Percentiles rank a stretch among this genome's conserved stretches.
These are phyloP conservation scores for Laetiporus sulphureus DNA, from an alignment of 1,284 basidiomycete genomes.

Conservation along the genomic window DNA sequence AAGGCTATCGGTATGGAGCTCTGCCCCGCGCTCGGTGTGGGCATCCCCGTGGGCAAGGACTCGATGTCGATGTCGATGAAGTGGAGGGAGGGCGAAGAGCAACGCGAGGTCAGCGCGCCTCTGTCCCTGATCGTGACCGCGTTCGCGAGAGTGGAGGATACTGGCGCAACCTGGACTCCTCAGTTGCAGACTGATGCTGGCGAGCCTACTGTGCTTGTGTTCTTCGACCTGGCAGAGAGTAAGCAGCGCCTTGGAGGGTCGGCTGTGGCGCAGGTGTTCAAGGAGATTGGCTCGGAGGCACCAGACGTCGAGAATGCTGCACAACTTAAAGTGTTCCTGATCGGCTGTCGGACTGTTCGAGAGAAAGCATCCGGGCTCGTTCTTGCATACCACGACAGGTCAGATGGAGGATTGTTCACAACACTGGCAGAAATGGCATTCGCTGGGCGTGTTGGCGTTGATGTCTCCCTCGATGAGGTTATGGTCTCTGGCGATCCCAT, in stretches of 20 bases:
- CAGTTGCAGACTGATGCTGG: slow-evolving; percentile 65
- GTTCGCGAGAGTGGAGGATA: slow-evolving; percentile 83
- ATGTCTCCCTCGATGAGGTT: slow-evolving; percentile 62
- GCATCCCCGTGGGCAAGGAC: slow-evolving; percentile 99
- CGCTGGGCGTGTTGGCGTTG: slow-evolving; percentile 79
- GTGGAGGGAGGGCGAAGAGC: slow-evolving; percentile 64
- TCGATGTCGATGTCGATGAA: slow-evolving; percentile 99
- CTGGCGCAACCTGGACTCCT: slow-evolving; percentile 89
- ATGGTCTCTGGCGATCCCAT: slow-evolving; percentile 45
- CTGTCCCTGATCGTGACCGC: slow-evolving; percentile 93
- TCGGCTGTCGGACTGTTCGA: slow-evolving; percentile 69
- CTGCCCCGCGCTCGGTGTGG: slow-evolving; percentile 91
- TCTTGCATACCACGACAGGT: slow-evolving; percentile 96
- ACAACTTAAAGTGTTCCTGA: slow-evolving; percentile 77
- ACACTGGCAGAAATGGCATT: slow-evolving; percentile 96
- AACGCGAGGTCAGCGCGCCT: slow-evolving; percentile 84
- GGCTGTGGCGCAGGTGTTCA: slow-evolving; percentile 92
- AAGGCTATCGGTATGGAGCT: slow-evolving; percentile 90
- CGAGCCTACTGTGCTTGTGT: slow-evolving; percentile 71
- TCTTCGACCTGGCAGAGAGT: slow-evolving; percentile 86
- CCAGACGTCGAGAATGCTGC: slow-evolving; percentile 85
- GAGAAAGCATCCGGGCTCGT: slow-evolving; percentile 57
- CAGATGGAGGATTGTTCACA: slow-evolving; percentile 93
- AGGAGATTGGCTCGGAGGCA: slow-evolving; percentile 81
- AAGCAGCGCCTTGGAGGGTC: slow-evolving; percentile 91